These are phyloP conservation scores for Stephania yunnanensis DNA, from an alignment of 164 flowering plant species.

Conservation along the genomic window DNA sequence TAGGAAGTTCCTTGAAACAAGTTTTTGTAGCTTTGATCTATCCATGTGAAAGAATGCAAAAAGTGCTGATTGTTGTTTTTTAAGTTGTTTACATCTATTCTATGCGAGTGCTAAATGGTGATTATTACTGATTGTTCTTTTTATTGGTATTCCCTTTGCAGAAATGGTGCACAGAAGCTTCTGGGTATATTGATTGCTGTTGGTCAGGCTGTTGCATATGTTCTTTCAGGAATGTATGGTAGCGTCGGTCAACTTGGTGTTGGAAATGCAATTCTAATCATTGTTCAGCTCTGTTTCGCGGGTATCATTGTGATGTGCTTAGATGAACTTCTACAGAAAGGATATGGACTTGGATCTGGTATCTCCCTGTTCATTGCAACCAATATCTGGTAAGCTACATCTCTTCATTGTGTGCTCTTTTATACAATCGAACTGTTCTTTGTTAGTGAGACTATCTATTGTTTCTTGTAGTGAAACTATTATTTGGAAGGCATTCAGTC, in stretches of 20 bases:
- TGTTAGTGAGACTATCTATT: not conserved
- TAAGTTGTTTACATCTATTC: not conserved
- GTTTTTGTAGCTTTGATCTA: too few relatives aligned
- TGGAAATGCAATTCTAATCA: constrained; percentile 63
- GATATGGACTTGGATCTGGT: constrained; percentile 70
- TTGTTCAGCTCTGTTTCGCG: constrained; percentile 60
- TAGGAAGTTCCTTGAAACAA: not conserved
- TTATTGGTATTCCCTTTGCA: constrained; percentile 15
- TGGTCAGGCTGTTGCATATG: constrained; percentile 68
- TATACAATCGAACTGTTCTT: not conserved
- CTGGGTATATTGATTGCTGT: constrained; percentile 57
- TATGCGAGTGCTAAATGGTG: not conserved
- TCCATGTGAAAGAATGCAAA: not conserved
- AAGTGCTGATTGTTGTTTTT: too few relatives aligned
- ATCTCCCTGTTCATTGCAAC: constrained; percentile 69
- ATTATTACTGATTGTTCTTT: not conserved
- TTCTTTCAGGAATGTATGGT: constrained; percentile 74
- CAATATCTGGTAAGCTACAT: constrained; percentile 50
- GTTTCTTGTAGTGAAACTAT: constrained; percentile 52
- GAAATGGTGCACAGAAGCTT: constrained; percentile 74
- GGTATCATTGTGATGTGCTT: constrained; percentile 67
- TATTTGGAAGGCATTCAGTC: constrained; percentile 73
- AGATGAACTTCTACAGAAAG: constrained; percentile 67
- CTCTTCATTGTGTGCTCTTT: not conserved
- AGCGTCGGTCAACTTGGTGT: constrained; percentile 66